phyloP scores from a whole-genome alignment of 1,284 basidiomycete genomes.

The Schizophyllum amplum region DNA sequence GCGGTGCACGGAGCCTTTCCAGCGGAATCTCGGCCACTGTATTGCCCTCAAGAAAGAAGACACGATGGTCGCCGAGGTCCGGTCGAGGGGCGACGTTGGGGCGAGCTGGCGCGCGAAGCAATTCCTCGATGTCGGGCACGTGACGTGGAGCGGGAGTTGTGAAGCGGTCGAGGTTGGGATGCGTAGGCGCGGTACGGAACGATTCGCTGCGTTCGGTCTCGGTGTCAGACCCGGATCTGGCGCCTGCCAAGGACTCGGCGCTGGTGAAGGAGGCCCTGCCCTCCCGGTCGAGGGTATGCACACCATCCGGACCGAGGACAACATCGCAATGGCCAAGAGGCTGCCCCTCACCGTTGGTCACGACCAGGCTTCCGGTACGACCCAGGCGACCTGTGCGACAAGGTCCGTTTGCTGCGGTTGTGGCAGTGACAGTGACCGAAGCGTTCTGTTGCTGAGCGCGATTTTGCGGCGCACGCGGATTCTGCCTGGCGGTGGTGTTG shows the following conservation, averaged over 20 bases:
- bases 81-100: not conserved
- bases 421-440: not conserved
- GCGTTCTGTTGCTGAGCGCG: no score
- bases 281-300: not conserved
- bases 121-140: not conserved
- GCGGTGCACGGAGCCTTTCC: not conserved
- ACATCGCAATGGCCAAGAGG: not conserved
- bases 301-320: not conserved
- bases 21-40: not conserved
- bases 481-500: no score
- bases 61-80: not conserved
- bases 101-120: not conserved
- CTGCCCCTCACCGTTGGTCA: not conserved
- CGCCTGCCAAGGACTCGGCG: not conserved
- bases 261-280: not conserved
- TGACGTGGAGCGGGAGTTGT: not conserved
- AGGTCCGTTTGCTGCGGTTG: not conserved
- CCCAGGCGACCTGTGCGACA: not conserved
- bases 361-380: not conserved
- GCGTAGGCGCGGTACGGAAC: not conserved
- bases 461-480: no score
- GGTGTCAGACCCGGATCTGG: no score
- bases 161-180: not conserved
- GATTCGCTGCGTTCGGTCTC: not conserved
- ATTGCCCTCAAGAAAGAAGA: not conserved